Base-by-base conservation (phyloP, 164 flowering plant genomes). In the Annona cherimola region DNA sequence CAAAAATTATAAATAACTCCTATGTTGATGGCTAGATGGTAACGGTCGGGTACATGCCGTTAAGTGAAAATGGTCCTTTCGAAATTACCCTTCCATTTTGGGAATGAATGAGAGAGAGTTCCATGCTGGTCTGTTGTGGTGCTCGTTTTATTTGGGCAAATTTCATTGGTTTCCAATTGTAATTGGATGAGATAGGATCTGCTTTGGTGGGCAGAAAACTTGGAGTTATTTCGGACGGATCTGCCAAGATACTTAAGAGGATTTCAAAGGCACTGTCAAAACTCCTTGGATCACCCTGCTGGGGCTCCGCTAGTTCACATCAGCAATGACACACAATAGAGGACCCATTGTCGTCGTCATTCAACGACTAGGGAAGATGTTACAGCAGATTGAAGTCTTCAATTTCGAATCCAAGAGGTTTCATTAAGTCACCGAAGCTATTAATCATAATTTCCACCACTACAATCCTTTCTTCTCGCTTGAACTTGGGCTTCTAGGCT, bases 381-480 rank as follows among this genome's bases (percentile, higher is more conserved):
- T 82, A 74, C 85, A 96, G 12, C 98, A 94, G 79, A 67, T 94
- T 6, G 98, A 94, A 82, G 74, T 93, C 7, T 88, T 85, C 68
- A 86, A 93, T 61, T 42, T 83, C 0, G 88, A 83, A 14, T 67
- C 82, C 2, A 65, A 75, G 42, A 43, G 75, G 43, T 90, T 91
- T 66, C 16, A 42, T 43, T 82, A 83, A 1, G 87, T 93, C 4
- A 90, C 97, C 0, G 87, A 83, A 77, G 11, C 66, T 2, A 4
- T 87, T 1, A 92, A 87, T 71, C 94, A 91, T 8, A 71, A 57
- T 45, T 69, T 85, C 73, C 94, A 91, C 76, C 97, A 91, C 45
- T 94, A 90, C 81, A 94, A 85, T 74, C 98, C 98, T 1, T 94
- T 94, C 65, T 81, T 94, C 72, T 90, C 97, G 1, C 83, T 86